Conservation (phyloP, 2,329 filamentous ascomycete species). For the Alternaria ethzedia region DNA sequence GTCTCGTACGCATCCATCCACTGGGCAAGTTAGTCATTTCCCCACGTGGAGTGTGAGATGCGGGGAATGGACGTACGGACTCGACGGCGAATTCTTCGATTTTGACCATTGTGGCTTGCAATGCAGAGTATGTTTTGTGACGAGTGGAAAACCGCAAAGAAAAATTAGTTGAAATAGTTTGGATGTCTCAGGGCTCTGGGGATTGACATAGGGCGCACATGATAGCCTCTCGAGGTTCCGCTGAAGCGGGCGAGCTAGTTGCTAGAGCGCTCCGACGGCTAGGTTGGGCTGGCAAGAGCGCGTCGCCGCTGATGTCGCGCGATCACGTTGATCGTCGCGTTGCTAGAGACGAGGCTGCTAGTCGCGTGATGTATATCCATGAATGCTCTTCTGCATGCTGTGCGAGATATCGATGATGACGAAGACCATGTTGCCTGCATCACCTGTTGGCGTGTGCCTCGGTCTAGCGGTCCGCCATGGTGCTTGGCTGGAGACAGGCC, state of each 20-base stretch:
- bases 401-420: constrained; percentile 8
- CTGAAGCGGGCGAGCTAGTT: constrained; percentile 12
- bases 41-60: constrained; percentile 14
- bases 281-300: neutral
- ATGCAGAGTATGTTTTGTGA: no score
- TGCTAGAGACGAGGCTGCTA: neutral
- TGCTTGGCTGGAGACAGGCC: constrained; percentile 26
- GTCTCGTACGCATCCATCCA: constrained; percentile 65
- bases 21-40: constrained; percentile 41
- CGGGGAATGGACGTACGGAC: constrained; percentile 57
- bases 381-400: neutral
- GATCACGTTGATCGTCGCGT: neutral
- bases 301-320: constrained; percentile 2
- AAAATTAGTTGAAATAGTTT: neutral
- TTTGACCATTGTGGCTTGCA: constrained; percentile 59
- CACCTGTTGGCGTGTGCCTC: constrained; percentile 19
- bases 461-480: constrained; percentile 17
- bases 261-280: constrained; percentile 1
- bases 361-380: neutral
- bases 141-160: neutral
- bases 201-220: constrained; percentile 27
- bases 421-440: neutral
- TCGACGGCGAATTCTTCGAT: constrained; percentile 74
- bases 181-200: neutral
- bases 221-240: constrained; percentile 5